phyloP scores from a whole-genome alignment of 2,329 filamentous ascomycete species.

The Pyrenochaeta sp. region DNA sequence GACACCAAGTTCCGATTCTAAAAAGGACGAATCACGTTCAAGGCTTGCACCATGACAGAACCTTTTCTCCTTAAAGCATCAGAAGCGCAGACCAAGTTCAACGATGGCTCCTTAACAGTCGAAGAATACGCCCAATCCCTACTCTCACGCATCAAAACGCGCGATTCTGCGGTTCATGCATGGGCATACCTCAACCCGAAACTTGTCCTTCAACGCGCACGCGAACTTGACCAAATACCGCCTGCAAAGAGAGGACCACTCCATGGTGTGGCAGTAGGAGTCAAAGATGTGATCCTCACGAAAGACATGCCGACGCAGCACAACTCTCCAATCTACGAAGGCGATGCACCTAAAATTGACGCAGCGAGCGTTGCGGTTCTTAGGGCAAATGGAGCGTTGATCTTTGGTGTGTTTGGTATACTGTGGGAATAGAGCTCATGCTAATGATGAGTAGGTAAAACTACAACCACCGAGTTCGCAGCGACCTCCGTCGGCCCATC shows the following conservation, averaged over 20 bases:
- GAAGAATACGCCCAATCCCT: slow-evolving; percentile 42
- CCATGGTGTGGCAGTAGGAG: slow-evolving; percentile 65
- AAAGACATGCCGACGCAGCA: slow-evolving; percentile 67
- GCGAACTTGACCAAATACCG: slow-evolving; percentile 60
- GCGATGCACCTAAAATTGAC: slow-evolving; percentile 58
- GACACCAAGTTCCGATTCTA: neutral
- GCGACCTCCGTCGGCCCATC: slow-evolving; percentile 59
- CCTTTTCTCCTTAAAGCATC: slow-evolving; percentile 34
- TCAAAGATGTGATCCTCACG: slow-evolving; percentile 67
- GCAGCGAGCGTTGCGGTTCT: slow-evolving; percentile 62
- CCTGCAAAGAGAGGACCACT: slow-evolving; percentile 60
- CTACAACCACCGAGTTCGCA: slow-evolving; percentile 71
- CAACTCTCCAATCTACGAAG: slow-evolving; percentile 64
- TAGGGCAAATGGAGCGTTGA: slow-evolving; percentile 63
- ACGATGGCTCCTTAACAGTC: slow-evolving; percentile 33
- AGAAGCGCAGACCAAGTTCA: slow-evolving; percentile 32
- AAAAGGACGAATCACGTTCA: neutral
- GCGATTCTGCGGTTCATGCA: slow-evolving; percentile 37
- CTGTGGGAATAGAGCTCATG: neutral
- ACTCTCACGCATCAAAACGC: slow-evolving; percentile 33
- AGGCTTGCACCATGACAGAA: slow-evolving; percentile 9
- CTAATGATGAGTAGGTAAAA: slow-evolving; percentile 48
- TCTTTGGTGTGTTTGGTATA: slow-evolving; percentile 51
- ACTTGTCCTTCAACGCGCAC: slow-evolving; percentile 61
- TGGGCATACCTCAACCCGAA: slow-evolving; percentile 43